Evolutionary conservation across 192 early-diverging fungal genomes (phyloP).

Genomic region (Coemansia sp.): DNA sequence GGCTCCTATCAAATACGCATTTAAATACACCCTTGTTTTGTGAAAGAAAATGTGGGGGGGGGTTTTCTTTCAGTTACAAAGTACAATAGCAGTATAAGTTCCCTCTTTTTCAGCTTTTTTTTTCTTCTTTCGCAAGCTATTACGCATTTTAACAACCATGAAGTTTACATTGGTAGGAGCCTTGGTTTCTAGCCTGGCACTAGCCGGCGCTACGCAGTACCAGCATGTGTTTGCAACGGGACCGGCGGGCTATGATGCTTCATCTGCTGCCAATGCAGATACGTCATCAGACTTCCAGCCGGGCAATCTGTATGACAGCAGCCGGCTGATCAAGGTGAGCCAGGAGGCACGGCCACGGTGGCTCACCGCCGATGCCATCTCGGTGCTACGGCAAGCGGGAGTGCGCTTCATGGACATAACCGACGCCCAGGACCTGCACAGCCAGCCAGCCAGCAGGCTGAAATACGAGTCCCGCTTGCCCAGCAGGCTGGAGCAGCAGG

Average conservation of each 20-base stretch:
- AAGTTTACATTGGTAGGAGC: slow-evolving; percentile 16
- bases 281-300: slow-evolving; percentile 27
- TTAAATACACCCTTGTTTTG: too few relatives aligned
- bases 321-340: slow-evolving; percentile 58
- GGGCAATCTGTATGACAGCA: slow-evolving; percentile 27
- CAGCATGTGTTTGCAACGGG: slow-evolving; percentile 20
- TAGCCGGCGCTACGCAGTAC: slow-evolving; percentile 3
- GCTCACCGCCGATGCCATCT: slow-evolving; percentile 62
- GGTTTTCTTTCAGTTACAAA: too few relatives aligned
- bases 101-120: background rate
- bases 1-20: slow-evolving; percentile 52
- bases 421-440: slow-evolving; percentile 60
- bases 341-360: slow-evolving; percentile 57
- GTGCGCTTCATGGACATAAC: slow-evolving; percentile 88
- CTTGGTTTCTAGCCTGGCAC: background rate
- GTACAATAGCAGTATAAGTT: too few relatives aligned
- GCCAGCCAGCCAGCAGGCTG: background rate
- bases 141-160: slow-evolving; percentile 6
- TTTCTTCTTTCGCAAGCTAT: background rate
- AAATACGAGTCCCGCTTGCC: slow-evolving; percentile 53
- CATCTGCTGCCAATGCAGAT: background rate
- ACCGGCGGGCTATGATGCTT: background rate
- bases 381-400: slow-evolving; percentile 62
- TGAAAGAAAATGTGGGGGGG: too few relatives aligned
- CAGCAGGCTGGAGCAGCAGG: slow-evolving; percentile 49